Base-by-base conservation (phyloP, 2,329 filamentous ascomycete species). In the Rhinocladiella mackenziei region DNA sequence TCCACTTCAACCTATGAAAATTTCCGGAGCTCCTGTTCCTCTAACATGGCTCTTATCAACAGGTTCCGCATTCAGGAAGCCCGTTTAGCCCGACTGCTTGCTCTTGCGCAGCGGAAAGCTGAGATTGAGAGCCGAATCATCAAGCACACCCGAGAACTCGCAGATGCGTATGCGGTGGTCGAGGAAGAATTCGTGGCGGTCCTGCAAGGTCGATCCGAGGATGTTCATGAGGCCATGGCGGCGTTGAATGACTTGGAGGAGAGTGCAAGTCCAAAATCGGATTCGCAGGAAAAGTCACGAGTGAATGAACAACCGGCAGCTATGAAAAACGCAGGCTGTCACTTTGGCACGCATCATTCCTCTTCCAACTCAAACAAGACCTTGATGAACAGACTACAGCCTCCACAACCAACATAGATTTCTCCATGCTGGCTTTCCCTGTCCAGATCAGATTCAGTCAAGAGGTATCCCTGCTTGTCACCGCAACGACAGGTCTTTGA, bases 321-420 rank as follows among this genome's bases (percentile, higher is more conserved):
- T n/a, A 17, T 8, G n/a, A 33, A 5, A 33, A 17, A 4, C 14
- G 8, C 8, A 7, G 14, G 5, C n/a, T 33, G 31, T 15, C 7
- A 15, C 15, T 15, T 7, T 17, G 6, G 31, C 14, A 7, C 14
- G 3, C 3, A 54, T 34, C 55, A 57, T 34, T 58, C 60, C 6
- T 67, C 70, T 44, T 71, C 70, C 34, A 76, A 69, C 15, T 70
- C 75, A 67, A 81, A 83, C 51, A 75, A 62, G 32, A 83, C 71
- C 59, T 75, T 75, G 48, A 81, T 67, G 73, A 76, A 81, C 45
- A 83, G 66, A 68, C 78, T 82, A 62, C 79, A 83, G 25, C 79
- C 78, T 44, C 68, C 67, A 65, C 79, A 83, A 2, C 77, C 77
- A 13, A 78, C 70, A 33, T 79, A 64, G 48, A 82, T 66, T 63